Evolutionary conservation across 2,329 filamentous ascomycete species (phyloP), one percentile per base, ranked within the genome.

Genomic region (Decorospora gaudefroyi): DNA sequence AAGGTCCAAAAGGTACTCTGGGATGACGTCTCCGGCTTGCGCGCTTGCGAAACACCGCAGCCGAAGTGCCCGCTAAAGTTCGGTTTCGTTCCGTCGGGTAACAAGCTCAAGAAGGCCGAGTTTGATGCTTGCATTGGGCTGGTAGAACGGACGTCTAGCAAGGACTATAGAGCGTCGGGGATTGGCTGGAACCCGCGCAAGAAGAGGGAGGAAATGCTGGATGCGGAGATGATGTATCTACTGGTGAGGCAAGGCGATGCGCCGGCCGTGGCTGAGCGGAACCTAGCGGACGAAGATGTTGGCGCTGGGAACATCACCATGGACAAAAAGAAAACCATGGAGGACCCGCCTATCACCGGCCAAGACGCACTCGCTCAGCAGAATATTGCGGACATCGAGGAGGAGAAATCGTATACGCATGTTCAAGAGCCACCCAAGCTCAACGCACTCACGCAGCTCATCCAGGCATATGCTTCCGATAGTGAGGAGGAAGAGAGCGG

Each of bases 171-270:
- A 41, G 66, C 69, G 11, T 88, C 86, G 2, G 75, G 74, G 5
- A 62, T 70, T 0, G 84, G 84, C 32, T 91, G 87, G 87, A 78
- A 83, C 32, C 77, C 79, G 0, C 65, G 55, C 2, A 72, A 73
- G 29, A 91, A 90, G 72, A 72, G 73, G 37, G 70, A 70, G 9
- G 87, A 91, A 73, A 90, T 91, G 87, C 72, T 72, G 46, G 80
- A 85, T 4, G 67, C 74, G 0, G 83, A 84, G 44, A 78, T 91
- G 66, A 78, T 84, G 29, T 91, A 89, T 64, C 72, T 90, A 6
- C 69, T 90, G 3, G 78, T 68, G 11, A 59, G 62, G 8, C 46
- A 48, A 19, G 35, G 36, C 17, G 26, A 42, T 8, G 27, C 18
- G 2, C 2, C 15, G 6, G 10, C 12, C 15, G 22, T 13, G 32